Conservation (phyloP, 306 rosid species). For the Prinsepia uniflora region DNA sequence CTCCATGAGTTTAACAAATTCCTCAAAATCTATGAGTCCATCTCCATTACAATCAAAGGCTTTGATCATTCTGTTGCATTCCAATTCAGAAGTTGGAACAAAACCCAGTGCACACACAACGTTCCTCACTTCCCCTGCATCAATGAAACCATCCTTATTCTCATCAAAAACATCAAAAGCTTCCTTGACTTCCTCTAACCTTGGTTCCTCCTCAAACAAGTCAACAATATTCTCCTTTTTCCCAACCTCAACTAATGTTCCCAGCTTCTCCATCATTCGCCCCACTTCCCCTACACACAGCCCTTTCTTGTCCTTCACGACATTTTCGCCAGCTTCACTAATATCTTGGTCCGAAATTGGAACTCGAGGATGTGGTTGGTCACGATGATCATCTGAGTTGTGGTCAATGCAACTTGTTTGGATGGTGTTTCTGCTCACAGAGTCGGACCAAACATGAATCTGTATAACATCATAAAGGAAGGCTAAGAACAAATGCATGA, state of each 20-base stretch:
- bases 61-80: conserved; percentile 43
- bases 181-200: conserved; percentile 41
- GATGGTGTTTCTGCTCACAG: neutral
- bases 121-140: conserved; percentile 39
- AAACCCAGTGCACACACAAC: conserved; percentile 35
- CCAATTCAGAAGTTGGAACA: conserved; percentile 24
- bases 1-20: conserved; percentile 39
- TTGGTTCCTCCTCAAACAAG: conserved; percentile 34
- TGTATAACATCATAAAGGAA: neutral
- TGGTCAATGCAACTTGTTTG: conserved; percentile 8
- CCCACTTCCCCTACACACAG: conserved; percentile 26
- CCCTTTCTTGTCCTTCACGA: neutral
- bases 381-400: neutral
- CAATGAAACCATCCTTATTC: conserved; percentile 51
- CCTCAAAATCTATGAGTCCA: conserved; percentile 42
- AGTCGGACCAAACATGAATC: neutral
- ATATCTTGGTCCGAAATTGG: neutral
- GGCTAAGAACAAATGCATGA: neutral
- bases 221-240: conserved; percentile 14
- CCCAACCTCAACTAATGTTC: neutral
- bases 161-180: conserved; percentile 48
- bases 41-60: conserved; percentile 41
- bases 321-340: neutral
- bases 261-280: conserved; percentile 27
- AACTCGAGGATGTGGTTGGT: too few species aligned